Conservation (phyloP, 2,329 filamentous ascomycete species). For the Trichoderma harzianum region DNA sequence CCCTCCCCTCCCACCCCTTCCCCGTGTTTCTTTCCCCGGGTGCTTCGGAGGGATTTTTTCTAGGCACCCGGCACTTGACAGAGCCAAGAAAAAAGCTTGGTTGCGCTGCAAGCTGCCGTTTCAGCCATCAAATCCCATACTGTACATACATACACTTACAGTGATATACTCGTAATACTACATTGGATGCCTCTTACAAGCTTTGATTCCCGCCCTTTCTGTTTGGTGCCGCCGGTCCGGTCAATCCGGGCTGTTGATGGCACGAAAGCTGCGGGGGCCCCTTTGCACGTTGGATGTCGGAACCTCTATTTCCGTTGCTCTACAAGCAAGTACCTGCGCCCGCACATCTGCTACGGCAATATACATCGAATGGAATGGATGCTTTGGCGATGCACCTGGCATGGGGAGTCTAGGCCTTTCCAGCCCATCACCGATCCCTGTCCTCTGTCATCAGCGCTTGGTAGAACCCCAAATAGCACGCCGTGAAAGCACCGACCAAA, state of each 20-base stretch:
- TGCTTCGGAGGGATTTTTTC: background rate
- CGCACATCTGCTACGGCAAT: background rate
- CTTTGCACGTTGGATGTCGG: background rate
- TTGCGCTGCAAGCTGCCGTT: background rate
- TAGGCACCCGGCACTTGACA: background rate
- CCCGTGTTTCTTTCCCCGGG: background rate
- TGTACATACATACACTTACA: background rate
- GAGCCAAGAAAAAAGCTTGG: constrained; percentile 8
- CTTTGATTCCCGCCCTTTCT: background rate
- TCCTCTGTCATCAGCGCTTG: background rate
- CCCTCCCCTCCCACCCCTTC: background rate
- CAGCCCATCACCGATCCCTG: background rate
- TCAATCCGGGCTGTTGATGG: background rate
- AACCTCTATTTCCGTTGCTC: background rate
- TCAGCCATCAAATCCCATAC: background rate
- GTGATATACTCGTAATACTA: too few species aligned
- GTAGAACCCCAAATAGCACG: background rate
- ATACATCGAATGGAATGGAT: background rate
- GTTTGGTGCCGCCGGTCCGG: background rate
- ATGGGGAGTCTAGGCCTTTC: background rate
- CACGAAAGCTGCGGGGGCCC: background rate
- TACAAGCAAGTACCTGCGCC: background rate
- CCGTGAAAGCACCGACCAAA: background rate
- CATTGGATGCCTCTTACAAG: background rate
- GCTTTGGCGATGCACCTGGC: background rate